These are phyloP conservation scores for Malus fusca DNA, from an alignment of 306 rosid species.

Conservation along the genomic window DNA sequence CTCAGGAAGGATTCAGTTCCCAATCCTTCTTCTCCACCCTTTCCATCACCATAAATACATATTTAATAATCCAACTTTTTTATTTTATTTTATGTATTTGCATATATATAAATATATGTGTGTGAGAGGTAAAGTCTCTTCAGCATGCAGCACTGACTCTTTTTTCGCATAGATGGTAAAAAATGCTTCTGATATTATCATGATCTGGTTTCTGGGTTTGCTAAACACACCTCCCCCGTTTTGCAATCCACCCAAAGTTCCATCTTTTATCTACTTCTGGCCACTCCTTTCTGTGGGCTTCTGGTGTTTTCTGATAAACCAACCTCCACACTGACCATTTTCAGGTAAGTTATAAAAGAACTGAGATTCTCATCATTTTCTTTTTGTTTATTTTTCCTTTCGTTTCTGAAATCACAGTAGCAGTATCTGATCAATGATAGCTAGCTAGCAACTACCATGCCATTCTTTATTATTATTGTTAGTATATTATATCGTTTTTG, in stretches of 20 bases:
- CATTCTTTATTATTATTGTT: background rate
- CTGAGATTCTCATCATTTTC: constrained; percentile 52
- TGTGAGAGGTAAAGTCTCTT: background rate
- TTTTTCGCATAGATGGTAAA: background rate
- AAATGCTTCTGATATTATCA: background rate
- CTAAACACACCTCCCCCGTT: background rate
- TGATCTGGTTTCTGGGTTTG: constrained; percentile 15
- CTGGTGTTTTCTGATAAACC: background rate
- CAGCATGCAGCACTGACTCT: background rate
- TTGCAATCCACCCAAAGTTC: background rate
- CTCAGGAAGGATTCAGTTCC: background rate
- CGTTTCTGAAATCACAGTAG: constrained; percentile 6
- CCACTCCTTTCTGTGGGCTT: constrained; percentile 6
- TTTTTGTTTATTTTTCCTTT: background rate
- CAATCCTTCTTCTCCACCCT: constrained; percentile 13
- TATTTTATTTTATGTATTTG: background rate
- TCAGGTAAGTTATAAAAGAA: constrained; percentile 10
- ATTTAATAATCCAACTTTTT: no score
- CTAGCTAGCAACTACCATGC: background rate
- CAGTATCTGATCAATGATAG: background rate
- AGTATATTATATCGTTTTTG: constrained; percentile 2
- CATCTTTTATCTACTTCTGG: constrained; percentile 18
- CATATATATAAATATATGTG: no score
- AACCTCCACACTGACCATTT: constrained; percentile 12
- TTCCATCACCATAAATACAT: no score